A percentile compares a stretch with the other conserved stretches of the same genome.
phyloP scores from a whole-genome alignment of 805 yeast genomes.

The Grigorovia transvaalensis region DNA sequence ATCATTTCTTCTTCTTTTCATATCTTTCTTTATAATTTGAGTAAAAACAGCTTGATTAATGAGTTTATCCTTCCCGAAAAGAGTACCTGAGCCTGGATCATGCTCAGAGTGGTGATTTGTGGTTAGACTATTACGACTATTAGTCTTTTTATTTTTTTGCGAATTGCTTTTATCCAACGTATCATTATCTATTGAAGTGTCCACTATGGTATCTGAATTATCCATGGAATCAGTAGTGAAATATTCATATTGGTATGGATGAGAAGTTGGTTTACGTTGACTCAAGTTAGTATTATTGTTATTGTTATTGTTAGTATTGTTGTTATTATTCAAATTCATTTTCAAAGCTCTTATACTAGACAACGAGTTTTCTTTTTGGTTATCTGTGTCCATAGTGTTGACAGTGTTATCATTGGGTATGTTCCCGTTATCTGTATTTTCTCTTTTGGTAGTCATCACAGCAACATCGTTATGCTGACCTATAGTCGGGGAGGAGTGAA shows the following conservation, averaged over 20 bases:
- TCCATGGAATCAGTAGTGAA: slow-evolving; percentile 1
- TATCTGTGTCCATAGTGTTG: too few species aligned
- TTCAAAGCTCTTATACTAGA: slow-evolving; percentile 17
- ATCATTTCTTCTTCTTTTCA: slow-evolving; percentile 16
- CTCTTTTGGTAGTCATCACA: neutral
- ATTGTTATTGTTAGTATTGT: neutral
- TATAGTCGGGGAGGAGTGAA: neutral
- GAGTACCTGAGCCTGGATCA: slow-evolving; percentile 8
- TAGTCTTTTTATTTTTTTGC: too few species aligned
- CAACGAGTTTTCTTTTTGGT: neutral
- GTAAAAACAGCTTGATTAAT: slow-evolving; percentile 13
- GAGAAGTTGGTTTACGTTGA: slow-evolving; percentile 3
- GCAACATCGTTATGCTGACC: neutral
- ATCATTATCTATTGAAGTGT: neutral
- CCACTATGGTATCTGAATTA: neutral
- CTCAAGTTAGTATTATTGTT: neutral
- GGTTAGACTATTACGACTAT: neutral
- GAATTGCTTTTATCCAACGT: too few species aligned
- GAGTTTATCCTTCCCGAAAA: slow-evolving; percentile 16
- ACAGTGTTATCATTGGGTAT: neutral
- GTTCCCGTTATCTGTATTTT: neutral
- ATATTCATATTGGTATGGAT: slow-evolving; percentile 10
- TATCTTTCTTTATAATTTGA: slow-evolving; percentile 14
- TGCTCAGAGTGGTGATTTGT: neutral
- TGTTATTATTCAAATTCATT: slow-evolving; percentile 6